Conservation (phyloP, 1,284 basidiomycete species). For the Cutaneotrichosporon cavernicola region DNA sequence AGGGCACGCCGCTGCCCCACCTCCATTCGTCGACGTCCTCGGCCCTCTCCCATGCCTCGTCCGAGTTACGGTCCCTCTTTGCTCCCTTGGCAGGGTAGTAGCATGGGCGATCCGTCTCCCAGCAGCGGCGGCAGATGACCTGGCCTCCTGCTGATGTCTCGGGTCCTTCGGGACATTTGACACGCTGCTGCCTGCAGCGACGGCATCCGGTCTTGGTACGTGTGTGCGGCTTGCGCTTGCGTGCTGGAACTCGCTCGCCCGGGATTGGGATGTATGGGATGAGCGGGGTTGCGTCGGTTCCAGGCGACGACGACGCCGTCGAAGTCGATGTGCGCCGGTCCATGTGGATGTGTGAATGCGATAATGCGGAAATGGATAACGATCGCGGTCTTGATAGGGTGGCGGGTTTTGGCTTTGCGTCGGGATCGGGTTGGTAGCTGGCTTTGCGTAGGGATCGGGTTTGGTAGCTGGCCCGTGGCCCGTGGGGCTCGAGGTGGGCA, state of each 20-base stretch:
- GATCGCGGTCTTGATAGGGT: neutral
- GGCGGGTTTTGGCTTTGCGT: neutral
- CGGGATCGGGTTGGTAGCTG: neutral
- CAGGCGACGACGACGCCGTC: neutral
- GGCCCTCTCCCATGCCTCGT: slow-evolving; percentile 19
- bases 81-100: slow-evolving; percentile 24
- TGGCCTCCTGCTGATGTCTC: slow-evolving; percentile 14
- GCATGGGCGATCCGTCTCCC: slow-evolving; percentile 24
- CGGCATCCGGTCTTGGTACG: slow-evolving; percentile 26
- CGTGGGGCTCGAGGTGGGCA: no score
- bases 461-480: neutral
- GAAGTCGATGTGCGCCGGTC: neutral
- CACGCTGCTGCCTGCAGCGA: slow-evolving; percentile 22
- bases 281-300: neutral
- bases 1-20: slow-evolving; percentile 7
- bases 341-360: neutral
- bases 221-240: slow-evolving; percentile 19
- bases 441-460: neutral
- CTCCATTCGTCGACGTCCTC: slow-evolving; percentile 20
- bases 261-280: neutral
- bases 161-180: slow-evolving; percentile 28
- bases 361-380: neutral
- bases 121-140: slow-evolving; percentile 26
- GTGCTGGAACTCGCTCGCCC: neutral
- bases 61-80: slow-evolving; percentile 15